Evolutionary conservation across 305 asterid species (phyloP), one percentile per base, ranked within the genome.

Genomic region (Petunia hybrid): DNA sequence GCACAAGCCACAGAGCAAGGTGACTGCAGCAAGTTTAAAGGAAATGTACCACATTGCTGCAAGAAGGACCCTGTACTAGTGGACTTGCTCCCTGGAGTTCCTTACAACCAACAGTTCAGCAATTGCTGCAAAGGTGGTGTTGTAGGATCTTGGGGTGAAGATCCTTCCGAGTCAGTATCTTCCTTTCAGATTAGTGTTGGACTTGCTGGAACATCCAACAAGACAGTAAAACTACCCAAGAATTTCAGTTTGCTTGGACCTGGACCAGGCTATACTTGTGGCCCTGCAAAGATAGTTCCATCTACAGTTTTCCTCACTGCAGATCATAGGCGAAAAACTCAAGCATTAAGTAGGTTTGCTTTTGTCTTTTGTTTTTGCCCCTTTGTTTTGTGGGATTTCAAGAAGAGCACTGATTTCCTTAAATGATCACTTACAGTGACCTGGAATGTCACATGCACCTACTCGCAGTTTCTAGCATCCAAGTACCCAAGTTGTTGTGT

Each of bases 1-100:
- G 94, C 98, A 46, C 95, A 92, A 79, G 80, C 98, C 6, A 94
- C 94, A 4, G 98, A 92, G 63, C 98, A 94, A 88, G 98, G 98
- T 12, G 97, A 94, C 22, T 94, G 97, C 79, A 92, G 97, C 0
- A 94, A 93, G 83, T 94, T 92, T 85, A 92, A 90, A 84, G 98
- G 95, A 46, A 88, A 88, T 39, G 89, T 89, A 53, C 97, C 98
- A 40, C 97, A 94, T 79, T 94, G 98, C 46, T 94, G 97, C 67
- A 88, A 88, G 89, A 94, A 62, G 65, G 85, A 35, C 4, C 97
- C 98, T 36, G 85, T 82, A 0, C 84, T 94, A 0, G 92, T 94
- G 41, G 98, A 94, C 82, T 76, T 94, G 83, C 94, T 94, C 4
- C 97, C 98, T 0, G 97, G 97, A 1, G 98, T 91, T 13, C 97